Percentiles rank a stretch among this genome's conserved stretches.
These are phyloP conservation scores for Phytophthora gonapodyides DNA, from an alignment of 352 stramenopile species.

Conservation along the genomic window DNA sequence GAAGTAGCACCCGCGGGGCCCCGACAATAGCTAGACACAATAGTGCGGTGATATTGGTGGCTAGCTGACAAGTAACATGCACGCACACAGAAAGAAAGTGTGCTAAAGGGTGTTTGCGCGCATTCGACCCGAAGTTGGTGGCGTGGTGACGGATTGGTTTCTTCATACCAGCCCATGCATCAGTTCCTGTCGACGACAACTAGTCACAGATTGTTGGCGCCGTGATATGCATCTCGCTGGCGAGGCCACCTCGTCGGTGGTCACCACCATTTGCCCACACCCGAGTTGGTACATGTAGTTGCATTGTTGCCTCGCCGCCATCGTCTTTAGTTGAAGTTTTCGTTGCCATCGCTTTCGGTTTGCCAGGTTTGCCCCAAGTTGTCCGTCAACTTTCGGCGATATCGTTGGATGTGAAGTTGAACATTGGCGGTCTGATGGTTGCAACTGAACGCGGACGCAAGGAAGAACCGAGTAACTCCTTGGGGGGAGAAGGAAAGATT, in stretches of 20 bases:
- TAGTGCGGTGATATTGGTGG: too few relatives aligned
- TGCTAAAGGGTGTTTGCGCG: too few relatives aligned
- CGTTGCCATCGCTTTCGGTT: neutral
- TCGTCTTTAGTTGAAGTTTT: constrained; percentile 27
- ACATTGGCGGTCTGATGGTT: constrained; percentile 6
- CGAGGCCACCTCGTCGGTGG: neutral
- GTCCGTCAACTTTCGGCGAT: neutral
- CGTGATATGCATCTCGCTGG: too few relatives aligned
- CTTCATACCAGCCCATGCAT: too few relatives aligned
- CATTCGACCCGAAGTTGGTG: too few relatives aligned
- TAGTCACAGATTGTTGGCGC: too few relatives aligned
- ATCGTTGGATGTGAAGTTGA: constrained; percentile 4
- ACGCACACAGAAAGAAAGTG: too few relatives aligned
- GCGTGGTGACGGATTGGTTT: too few relatives aligned
- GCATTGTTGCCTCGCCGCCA: neutral
- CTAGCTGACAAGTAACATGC: too few relatives aligned
- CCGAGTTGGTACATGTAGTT: neutral
- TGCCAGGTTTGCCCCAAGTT: neutral
- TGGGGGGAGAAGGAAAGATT: constrained; percentile 43
- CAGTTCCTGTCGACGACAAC: too few relatives aligned
- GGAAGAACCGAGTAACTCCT: constrained; percentile 36
- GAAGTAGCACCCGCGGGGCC: too few relatives aligned
- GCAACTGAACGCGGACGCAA: constrained; percentile 22
- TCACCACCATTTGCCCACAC: neutral
- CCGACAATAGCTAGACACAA: too few relatives aligned